Conservation (phyloP, 176 grass and related monocot species). For the Aegilops longissima region DNA sequence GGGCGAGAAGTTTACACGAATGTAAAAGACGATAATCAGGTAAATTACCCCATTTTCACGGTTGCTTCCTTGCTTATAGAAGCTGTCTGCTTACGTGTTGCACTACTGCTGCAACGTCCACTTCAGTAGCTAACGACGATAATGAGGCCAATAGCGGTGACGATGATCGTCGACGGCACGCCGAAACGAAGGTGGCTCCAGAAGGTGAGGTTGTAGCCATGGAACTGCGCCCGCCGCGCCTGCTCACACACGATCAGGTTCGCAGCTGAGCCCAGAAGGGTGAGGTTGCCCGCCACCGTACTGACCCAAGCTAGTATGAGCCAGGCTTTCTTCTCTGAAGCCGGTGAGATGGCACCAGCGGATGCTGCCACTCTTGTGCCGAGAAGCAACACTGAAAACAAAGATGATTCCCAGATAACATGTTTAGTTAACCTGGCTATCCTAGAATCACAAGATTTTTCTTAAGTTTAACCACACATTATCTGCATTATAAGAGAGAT, state of each 20-base stretch:
- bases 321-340: conserved; percentile 73
- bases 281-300: conserved; percentile 90
- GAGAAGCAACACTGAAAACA: conserved; percentile 72
- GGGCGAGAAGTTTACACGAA: conserved; percentile 21
- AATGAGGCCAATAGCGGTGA: conserved; percentile 71
- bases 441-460: too few relatives aligned
- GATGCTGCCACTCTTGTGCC: conserved; percentile 87
- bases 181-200: conserved; percentile 92
- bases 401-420: neutral
- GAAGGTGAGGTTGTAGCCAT: conserved; percentile 89
- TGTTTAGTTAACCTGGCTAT: neutral
- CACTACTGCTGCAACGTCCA: neutral
- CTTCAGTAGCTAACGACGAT: conserved; percentile 58
- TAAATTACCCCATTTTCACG: neutral
- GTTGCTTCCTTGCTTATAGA: conserved; percentile 19
- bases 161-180: conserved; percentile 69
- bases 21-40: neutral
- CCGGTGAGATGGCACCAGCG: conserved; percentile 68
- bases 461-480: neutral
- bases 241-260: conserved; percentile 98
- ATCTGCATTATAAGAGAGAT: neutral
- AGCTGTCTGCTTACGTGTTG: neutral
- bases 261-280: conserved; percentile 86
- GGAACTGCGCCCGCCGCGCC: conserved; percentile 65
- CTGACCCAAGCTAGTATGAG: conserved; percentile 90